A percentile compares a stretch with the other conserved stretches of the same genome.
Conservation (phyloP, 352 stramenopile genomes). For the Phytophthora pisi region DNA sequence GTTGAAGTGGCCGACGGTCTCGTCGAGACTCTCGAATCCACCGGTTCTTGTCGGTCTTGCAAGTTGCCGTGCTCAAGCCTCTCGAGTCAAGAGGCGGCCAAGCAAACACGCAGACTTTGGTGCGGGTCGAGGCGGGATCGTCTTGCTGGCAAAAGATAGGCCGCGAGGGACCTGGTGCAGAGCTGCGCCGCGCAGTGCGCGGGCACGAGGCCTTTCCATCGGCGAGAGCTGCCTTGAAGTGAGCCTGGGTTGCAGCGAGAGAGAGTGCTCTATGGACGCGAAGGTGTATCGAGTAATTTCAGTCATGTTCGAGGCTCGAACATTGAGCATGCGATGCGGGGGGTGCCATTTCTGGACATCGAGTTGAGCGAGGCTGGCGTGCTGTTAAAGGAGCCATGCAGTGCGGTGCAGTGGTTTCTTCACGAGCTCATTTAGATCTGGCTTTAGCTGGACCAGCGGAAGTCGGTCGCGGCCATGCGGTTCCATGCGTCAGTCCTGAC, state of each 20-base stretch:
- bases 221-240: background rate
- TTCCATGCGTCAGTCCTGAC: slow-evolving; percentile 15
- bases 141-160: background rate
- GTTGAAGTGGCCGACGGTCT: slow-evolving; percentile 4
- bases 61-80: slow-evolving; percentile 1
- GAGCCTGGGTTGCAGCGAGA: background rate
- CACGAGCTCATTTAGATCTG: slow-evolving; percentile 3
- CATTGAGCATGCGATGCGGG: slow-evolving; percentile 3
- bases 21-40: background rate
- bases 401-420: background rate
- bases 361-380: slow-evolving; percentile 1
- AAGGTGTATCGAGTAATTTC: background rate
- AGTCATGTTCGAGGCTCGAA: background rate
- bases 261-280: background rate
- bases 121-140: background rate
- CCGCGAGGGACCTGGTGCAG: background rate
- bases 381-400: background rate
- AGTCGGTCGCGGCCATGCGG: slow-evolving; percentile 2
- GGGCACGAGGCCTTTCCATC: background rate
- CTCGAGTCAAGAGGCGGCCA: background rate
- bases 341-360: slow-evolving; percentile 5
- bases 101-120: slow-evolving; percentile 4
- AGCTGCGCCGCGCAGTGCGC: background rate
- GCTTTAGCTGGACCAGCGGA: slow-evolving; percentile 4
- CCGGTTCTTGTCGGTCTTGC: background rate